Evolutionary conservation across 78 protist genomes (phyloP).

Genomic region (Ministeria vibrans): DNA sequence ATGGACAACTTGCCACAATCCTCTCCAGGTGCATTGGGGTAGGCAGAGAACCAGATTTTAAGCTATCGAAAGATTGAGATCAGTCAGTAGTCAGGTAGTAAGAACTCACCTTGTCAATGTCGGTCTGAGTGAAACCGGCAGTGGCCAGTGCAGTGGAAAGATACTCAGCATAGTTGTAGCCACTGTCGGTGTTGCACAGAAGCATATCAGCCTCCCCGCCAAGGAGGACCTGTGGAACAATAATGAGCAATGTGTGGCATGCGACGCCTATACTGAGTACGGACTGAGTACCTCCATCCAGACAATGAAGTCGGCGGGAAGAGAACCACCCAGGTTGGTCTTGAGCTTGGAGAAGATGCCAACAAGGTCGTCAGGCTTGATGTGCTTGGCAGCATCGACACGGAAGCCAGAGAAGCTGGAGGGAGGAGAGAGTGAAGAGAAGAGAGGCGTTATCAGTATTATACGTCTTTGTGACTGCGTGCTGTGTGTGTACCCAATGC

Average conservation of each 20-base stretch:
- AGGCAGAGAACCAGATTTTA: slow-evolving; percentile 60
- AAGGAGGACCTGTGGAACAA: slow-evolving; percentile 29
- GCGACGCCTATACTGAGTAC: neutral
- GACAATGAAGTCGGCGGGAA: slow-evolving; percentile 49
- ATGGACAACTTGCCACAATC: neutral
- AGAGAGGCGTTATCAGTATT: no score
- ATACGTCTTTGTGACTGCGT: no score
- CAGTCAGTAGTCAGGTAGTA: neutral
- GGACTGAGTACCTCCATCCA: slow-evolving; percentile 43
- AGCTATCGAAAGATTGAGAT: slow-evolving; percentile 6
- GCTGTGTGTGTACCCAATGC: no score
- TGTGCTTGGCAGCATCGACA: slow-evolving; percentile 70
- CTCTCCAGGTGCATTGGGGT: slow-evolving; percentile 40
- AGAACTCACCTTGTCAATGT: slow-evolving; percentile 26
- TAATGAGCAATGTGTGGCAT: neutral
- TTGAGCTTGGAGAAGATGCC: slow-evolving; percentile 41
- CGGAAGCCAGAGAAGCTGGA: slow-evolving; percentile 62
- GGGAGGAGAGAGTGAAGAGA: no score
- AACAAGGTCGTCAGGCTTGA: slow-evolving; percentile 35
- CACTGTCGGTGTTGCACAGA: slow-evolving; percentile 35
- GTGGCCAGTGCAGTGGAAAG: slow-evolving; percentile 12
- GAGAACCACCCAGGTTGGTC: slow-evolving; percentile 26
- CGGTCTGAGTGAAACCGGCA: slow-evolving; percentile 37
- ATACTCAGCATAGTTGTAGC: slow-evolving; percentile 44
- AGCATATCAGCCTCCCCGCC: slow-evolving; percentile 60